Base-by-base conservation (phyloP, 2,329 filamentous ascomycete species). In the Aspergillus uvarum region DNA sequence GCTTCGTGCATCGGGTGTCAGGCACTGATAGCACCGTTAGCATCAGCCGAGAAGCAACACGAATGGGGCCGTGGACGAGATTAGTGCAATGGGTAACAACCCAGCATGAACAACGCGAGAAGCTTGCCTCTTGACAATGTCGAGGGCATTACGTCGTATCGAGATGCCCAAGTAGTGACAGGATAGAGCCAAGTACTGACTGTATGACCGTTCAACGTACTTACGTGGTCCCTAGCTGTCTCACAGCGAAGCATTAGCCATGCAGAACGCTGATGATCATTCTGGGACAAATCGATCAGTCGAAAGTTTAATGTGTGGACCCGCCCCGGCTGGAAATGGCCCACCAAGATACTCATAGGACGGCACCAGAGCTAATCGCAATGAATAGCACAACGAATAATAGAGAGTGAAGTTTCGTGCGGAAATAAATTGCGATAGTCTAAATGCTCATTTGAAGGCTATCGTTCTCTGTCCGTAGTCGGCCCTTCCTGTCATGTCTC, bases 1-100 rank as follows among this genome's bases (percentile, higher is more conserved):
- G 29, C 62, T 59, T 59, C 47, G 54, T 58, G 57, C 62, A 59
- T 61, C 56, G 56, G 62, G 50, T 62, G 59, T 63, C 59, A 59
- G 59, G 54, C 56, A 58, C 55, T 44, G 53, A 59, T 51, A 31
- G 44, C 35, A 44, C 7, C 38, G 38, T 19, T 44, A n/a, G 38
- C 16, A 19, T 19, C 38, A 8, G 5, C 16, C 38, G 38, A 19
- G 38, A 16, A 44, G 3, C 16, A 19, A 19, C 16, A n/a, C 16
- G 38, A 16, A 44, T 16, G 14, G 38, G 38, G 16, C 38, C 5
- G 38, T 7, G 8, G 38, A 44, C 7, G 16, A 3, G 6, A n/a
- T 44, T 16, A 19, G 16, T 44, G 38, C n/a, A 19, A 44, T 44
- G 16, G 38, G 16, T 44, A 8, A 19, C 16, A 16, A 44, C 38